These are phyloP conservation scores for Epichloe gansuensis DNA, from an alignment of 2,329 filamentous ascomycete genomes.

Conservation along the genomic window DNA sequence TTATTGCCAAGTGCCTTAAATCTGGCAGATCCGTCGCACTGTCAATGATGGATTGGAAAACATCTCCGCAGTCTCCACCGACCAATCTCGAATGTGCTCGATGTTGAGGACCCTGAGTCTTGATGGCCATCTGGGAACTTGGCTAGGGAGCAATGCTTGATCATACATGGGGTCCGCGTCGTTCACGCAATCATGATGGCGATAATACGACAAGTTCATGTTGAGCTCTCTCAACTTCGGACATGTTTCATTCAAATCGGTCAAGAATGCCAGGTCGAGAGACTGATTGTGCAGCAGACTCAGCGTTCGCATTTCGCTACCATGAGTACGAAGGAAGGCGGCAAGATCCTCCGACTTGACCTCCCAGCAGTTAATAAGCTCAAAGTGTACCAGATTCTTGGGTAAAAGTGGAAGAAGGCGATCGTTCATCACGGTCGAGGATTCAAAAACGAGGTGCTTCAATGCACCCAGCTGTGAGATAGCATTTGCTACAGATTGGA, in stretches of 20 bases:
- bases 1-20: slow-evolving; percentile 60
- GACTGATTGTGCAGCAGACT: slow-evolving; percentile 68
- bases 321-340: slow-evolving; percentile 54
- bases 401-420: slow-evolving; percentile 59
- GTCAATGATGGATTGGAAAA: slow-evolving; percentile 72
- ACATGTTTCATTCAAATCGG: slow-evolving; percentile 52
- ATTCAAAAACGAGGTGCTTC: slow-evolving; percentile 58
- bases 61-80: slow-evolving; percentile 53
- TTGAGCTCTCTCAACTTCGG: slow-evolving; percentile 57
- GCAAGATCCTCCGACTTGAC: slow-evolving; percentile 55
- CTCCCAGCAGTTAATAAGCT: slow-evolving; percentile 68
- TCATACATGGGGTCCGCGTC: slow-evolving; percentile 69
- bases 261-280: slow-evolving; percentile 63
- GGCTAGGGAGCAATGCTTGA: slow-evolving; percentile 46
- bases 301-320: slow-evolving; percentile 53
- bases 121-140: slow-evolving; percentile 68
- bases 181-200: slow-evolving; percentile 51
- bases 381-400: slow-evolving; percentile 50
- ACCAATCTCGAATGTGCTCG: slow-evolving; percentile 66
- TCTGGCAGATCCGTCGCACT: slow-evolving; percentile 52
- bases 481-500: slow-evolving; percentile 21
- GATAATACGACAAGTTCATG: slow-evolving; percentile 72
- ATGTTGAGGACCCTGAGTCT: slow-evolving; percentile 62
- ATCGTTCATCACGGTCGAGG: slow-evolving; percentile 59
- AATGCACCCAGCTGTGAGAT: slow-evolving; percentile 45